Conservation (phyloP, 2,329 filamentous ascomycete genomes). For the Fusarium sp. region DNA sequence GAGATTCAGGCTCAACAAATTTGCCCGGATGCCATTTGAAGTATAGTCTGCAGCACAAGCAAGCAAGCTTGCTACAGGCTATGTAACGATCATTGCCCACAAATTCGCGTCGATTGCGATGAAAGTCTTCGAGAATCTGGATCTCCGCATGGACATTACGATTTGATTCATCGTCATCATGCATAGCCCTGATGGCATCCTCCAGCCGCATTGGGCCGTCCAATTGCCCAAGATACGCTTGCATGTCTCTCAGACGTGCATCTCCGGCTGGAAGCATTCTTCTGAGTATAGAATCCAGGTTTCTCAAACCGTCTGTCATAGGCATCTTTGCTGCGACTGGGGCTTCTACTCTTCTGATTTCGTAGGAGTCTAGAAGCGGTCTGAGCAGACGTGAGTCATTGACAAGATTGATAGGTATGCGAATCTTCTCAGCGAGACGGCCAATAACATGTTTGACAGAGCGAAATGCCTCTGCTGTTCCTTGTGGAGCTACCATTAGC, state of each 20-base stretch:
- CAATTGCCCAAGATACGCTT: neutral
- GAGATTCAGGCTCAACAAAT: slow-evolving; percentile 47
- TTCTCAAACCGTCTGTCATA: slow-evolving; percentile 40
- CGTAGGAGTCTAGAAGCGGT: slow-evolving; percentile 46
- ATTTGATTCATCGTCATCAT: slow-evolving; percentile 25
- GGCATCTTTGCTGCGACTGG: slow-evolving; percentile 32
- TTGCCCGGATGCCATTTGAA: slow-evolving; percentile 51
- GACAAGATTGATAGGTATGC: slow-evolving; percentile 51
- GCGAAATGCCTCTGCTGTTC: slow-evolving; percentile 35
- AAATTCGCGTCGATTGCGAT: slow-evolving; percentile 46
- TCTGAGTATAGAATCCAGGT: slow-evolving; percentile 44
- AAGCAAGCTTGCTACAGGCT: slow-evolving; percentile 62
- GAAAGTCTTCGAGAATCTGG: slow-evolving; percentile 56
- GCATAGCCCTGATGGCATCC: slow-evolving; percentile 7
- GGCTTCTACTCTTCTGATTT: slow-evolving; percentile 37
- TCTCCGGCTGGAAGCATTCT: slow-evolving; percentile 43
- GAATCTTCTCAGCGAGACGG: slow-evolving; percentile 53
- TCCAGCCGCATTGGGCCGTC: neutral
- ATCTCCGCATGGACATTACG: slow-evolving; percentile 33
- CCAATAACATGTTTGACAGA: slow-evolving; percentile 54
- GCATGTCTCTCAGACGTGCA: neutral
- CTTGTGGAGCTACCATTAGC: neutral
- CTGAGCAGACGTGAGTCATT: slow-evolving; percentile 43
- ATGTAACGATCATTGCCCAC: slow-evolving; percentile 55
- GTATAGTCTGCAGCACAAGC: slow-evolving; percentile 59